phyloP scores from a whole-genome alignment of 108 stramenopile genomes.

The Pseudonitzschia pungens region DNA sequence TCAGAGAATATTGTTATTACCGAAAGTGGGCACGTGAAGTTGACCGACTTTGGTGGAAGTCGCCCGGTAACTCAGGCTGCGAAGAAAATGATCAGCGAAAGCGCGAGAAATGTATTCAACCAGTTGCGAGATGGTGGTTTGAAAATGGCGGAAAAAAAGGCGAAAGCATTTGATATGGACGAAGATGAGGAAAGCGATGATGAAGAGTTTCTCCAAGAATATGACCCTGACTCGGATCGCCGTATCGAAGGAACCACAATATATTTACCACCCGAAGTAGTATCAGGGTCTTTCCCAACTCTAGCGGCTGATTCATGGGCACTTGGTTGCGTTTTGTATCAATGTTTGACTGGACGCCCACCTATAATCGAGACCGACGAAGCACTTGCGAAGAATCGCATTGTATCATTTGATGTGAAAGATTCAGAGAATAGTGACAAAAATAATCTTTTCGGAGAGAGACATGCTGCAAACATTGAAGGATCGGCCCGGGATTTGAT shows the following conservation, averaged over 20 bases:
- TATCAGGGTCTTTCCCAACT: slow-evolving; percentile 74
- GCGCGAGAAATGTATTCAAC: slow-evolving; percentile 56
- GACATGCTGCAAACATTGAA: slow-evolving; percentile 26
- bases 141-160: slow-evolving; percentile 39
- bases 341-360: slow-evolving; percentile 89
- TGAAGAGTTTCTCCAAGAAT: slow-evolving; percentile 6
- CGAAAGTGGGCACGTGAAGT: slow-evolving; percentile 91
- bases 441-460: slow-evolving; percentile 48
- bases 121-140: slow-evolving; percentile 91
- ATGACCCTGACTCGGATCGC: slow-evolving; percentile 53
- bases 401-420: slow-evolving; percentile 76
- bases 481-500: slow-evolving; percentile 55
- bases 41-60: slow-evolving; percentile 96
- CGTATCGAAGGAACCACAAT: slow-evolving; percentile 95
- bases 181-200: slow-evolving; percentile 9
- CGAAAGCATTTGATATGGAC: slow-evolving; percentile 21
- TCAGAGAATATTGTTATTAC: slow-evolving; percentile 92
- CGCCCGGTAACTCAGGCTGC: slow-evolving; percentile 80
- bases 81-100: slow-evolving; percentile 38
- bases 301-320: slow-evolving; percentile 93
- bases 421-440: slow-evolving; percentile 22
- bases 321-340: slow-evolving; percentile 93
- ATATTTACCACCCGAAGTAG: slow-evolving; percentile 96
- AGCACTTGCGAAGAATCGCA: slow-evolving; percentile 59
- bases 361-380: slow-evolving; percentile 87